These are phyloP conservation scores for Stephania japonica DNA, from an alignment of 164 flowering plant genomes.

Conservation along the genomic window DNA sequence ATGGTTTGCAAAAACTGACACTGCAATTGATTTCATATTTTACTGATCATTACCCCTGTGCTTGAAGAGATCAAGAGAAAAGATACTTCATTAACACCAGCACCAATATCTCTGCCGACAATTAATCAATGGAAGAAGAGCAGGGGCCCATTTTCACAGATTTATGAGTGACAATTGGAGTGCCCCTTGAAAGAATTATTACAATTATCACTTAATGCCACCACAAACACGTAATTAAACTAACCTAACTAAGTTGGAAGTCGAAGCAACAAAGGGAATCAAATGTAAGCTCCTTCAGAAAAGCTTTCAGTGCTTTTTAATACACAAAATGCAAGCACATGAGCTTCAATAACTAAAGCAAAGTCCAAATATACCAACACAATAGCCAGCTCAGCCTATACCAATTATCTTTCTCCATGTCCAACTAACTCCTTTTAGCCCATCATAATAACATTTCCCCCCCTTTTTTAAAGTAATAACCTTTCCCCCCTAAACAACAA, in stretches of 20 bases:
- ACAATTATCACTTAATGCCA: background rate
- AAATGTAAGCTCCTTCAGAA: background rate
- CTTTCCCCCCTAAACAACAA: too few relatives aligned
- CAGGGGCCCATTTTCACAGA: background rate
- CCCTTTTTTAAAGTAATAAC: too few relatives aligned
- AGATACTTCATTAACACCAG: background rate
- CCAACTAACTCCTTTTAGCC: background rate
- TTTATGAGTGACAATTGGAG: background rate
- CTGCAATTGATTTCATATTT: background rate
- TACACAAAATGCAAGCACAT: background rate
- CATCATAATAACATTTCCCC: too few relatives aligned
- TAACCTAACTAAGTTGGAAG: background rate
- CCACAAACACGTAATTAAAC: background rate
- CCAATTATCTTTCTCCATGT: background rate
- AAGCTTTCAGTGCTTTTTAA: conserved; percentile 1
- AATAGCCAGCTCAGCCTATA: background rate
- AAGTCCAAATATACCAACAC: background rate
- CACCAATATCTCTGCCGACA: background rate
- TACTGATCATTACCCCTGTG: background rate
- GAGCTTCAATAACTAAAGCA: background rate
- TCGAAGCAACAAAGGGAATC: conserved; percentile 4
- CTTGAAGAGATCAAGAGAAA: background rate
- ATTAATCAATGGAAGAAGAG: background rate
- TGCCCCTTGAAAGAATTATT: background rate
- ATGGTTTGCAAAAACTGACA: too few relatives aligned